phyloP scores from a whole-genome alignment of 1,284 basidiomycete species.

The Wallemia mellicola region DNA sequence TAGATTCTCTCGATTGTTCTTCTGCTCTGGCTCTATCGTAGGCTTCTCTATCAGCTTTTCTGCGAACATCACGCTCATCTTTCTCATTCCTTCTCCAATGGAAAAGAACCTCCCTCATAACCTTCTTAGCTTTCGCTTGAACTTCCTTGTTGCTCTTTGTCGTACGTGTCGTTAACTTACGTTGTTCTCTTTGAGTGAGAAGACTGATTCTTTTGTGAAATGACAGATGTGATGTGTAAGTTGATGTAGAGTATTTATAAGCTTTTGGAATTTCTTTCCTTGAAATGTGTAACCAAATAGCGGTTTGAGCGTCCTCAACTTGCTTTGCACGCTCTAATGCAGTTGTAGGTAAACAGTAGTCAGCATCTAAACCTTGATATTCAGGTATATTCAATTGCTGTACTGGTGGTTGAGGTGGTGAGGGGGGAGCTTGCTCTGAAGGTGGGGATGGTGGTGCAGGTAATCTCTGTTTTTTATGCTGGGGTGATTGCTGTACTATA shows the following conservation, averaged over 20 bases:
- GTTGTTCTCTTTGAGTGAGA: conserved; percentile 46
- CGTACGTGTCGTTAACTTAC: conserved; percentile 44
- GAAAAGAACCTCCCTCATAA: conserved; percentile 64
- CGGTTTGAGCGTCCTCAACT: neutral
- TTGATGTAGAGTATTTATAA: conserved; percentile 12
- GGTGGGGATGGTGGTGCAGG: neutral
- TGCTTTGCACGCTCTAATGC: neutral
- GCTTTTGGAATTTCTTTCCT: conserved; percentile 14
- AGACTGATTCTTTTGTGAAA: conserved; percentile 49
- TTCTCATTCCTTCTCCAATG: conserved; percentile 98
- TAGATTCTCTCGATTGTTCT: conserved; percentile 85
- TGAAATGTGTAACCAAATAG: conserved; percentile 14
- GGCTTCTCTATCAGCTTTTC: conserved; percentile 80
- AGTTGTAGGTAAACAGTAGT: neutral
- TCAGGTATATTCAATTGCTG: too few relatives aligned
- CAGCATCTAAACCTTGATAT: neutral
- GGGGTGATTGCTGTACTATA: neutral
- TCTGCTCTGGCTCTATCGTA: conserved; percentile 67
- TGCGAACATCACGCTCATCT: conserved; percentile 69
- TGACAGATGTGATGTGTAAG: conserved; percentile 15
- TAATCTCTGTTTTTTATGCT: neutral
- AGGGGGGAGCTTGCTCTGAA: neutral
- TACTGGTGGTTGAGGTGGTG: neutral
- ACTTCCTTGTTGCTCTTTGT: conserved; percentile 62
- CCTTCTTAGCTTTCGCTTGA: conserved; percentile 54